phyloP scores from a whole-genome alignment of 2,329 filamentous ascomycete species.

The Pezicula radicicola region DNA sequence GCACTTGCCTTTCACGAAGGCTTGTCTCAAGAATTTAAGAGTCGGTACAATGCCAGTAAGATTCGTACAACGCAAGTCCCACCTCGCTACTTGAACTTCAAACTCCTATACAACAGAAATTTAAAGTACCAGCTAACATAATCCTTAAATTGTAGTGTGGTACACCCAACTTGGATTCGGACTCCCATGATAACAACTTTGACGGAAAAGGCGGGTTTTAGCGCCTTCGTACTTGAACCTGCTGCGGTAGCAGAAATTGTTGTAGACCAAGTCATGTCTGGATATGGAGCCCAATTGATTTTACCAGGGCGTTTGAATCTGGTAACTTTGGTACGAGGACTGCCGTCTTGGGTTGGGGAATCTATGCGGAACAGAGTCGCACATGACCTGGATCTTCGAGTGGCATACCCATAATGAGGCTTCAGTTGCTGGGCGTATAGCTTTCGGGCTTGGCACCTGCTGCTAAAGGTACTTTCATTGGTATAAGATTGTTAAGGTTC shows the following conservation, averaged over 20 bases:
- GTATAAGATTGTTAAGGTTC: too few relatives aligned
- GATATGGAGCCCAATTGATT: conserved; percentile 6
- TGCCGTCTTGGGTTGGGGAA: conserved; percentile 1
- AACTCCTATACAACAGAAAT: too few relatives aligned
- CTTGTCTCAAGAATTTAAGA: conserved; percentile 33
- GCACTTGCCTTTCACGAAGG: conserved; percentile 52
- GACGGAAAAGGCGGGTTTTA: conserved; percentile 1
- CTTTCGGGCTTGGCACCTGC: too few relatives aligned
- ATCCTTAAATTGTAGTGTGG: not conserved
- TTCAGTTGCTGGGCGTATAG: too few relatives aligned
- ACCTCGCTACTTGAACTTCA: too few relatives aligned
- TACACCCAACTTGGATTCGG: conserved; percentile 7
- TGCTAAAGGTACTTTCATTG: too few relatives aligned
- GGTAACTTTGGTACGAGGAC: not conserved
- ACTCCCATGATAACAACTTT: conserved; percentile 4
- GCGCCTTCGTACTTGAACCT: conserved; percentile 6
- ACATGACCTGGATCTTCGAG: too few relatives aligned
- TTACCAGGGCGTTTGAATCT: conserved; percentile 1
- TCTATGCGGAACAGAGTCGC: not conserved
- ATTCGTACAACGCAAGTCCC: conserved; percentile 32
- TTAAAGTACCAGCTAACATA: not conserved
- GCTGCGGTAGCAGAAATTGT: conserved; percentile 5
- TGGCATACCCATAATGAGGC: too few relatives aligned
- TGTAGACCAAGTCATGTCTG: conserved; percentile 5
- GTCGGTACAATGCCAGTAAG: conserved; percentile 32